Conservation (phyloP, 2,329 filamentous ascomycete genomes). For the Xylariaceae sp. region DNA sequence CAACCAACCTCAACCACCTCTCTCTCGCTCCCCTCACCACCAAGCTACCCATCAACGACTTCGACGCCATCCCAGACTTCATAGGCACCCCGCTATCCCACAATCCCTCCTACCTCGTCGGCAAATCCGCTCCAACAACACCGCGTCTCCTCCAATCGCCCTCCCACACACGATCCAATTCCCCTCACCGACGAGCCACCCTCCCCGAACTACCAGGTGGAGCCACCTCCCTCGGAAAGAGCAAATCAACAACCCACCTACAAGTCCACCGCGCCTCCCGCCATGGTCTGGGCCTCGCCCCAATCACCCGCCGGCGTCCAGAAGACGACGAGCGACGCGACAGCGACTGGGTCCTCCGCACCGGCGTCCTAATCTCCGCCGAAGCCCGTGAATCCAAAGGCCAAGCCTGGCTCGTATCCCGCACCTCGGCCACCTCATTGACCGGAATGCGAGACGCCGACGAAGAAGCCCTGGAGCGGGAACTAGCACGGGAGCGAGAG, state of each 20-base stretch:
- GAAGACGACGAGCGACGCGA: slow-evolving; percentile 43
- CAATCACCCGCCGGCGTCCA: slow-evolving; percentile 30
- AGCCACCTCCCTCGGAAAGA: slow-evolving; percentile 48
- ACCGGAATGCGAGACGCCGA: slow-evolving; percentile 50
- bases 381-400: slow-evolving; percentile 66
- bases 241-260: slow-evolving; percentile 62
- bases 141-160: slow-evolving; percentile 61
- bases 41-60: slow-evolving; percentile 57
- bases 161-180: slow-evolving; percentile 47
- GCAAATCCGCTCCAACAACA: slow-evolving; percentile 62
- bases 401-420: slow-evolving; percentile 65
- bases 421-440: slow-evolving; percentile 63
- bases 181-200: slow-evolving; percentile 42
- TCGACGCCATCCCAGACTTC: slow-evolving; percentile 44
- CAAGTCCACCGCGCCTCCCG: slow-evolving; percentile 25
- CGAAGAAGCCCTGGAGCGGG: slow-evolving; percentile 51
- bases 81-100: slow-evolving; percentile 32
- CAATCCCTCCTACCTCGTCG: slow-evolving; percentile 57
- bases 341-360: slow-evolving; percentile 64
- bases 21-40: slow-evolving; percentile 63
- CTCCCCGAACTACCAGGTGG: slow-evolving; percentile 27
- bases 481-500: slow-evolving; percentile 51
- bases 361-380: slow-evolving; percentile 60
- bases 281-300: slow-evolving; percentile 23
- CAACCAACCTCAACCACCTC: slow-evolving; percentile 58